These are phyloP conservation scores for Fusarium nodosum DNA, from an alignment of 2,329 filamentous ascomycete genomes.

Conservation along the genomic window DNA sequence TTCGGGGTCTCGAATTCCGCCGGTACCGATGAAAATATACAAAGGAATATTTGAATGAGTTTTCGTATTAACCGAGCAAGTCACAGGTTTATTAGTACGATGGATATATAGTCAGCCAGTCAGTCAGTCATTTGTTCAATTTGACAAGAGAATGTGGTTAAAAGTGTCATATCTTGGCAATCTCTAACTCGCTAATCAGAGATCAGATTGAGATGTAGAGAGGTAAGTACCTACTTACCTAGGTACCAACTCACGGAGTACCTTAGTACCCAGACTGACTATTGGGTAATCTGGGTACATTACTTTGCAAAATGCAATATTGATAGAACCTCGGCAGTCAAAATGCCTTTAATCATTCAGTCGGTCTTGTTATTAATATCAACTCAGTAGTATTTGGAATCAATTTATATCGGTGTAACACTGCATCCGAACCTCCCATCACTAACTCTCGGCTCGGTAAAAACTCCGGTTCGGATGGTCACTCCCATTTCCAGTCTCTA, in stretches of 20 bases:
- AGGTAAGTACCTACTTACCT: neutral
- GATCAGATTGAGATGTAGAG: neutral
- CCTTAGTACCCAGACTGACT: too few species aligned
- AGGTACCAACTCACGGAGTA: too few species aligned
- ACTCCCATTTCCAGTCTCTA: neutral
- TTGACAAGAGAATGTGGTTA: slow-evolving; percentile 21
- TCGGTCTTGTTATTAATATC: slow-evolving; percentile 23
- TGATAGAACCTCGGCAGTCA: neutral
- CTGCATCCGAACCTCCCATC: slow-evolving; percentile 12
- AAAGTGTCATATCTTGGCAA: neutral
- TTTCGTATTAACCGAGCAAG: neutral
- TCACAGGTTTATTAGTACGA: neutral
- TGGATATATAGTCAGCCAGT: neutral
- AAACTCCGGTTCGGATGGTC: slow-evolving; percentile 23
- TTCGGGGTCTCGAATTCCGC: slow-evolving; percentile 41
- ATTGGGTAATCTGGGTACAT: too few species aligned
- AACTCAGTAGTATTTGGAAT: slow-evolving; percentile 20
- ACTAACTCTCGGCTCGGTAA: slow-evolving; percentile 39
- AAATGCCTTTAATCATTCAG: neutral
- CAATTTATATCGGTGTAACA: slow-evolving; percentile 21
- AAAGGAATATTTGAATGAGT: neutral
- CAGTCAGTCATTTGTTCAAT: neutral
- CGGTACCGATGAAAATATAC: slow-evolving; percentile 32
- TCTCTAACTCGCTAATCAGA: slow-evolving; percentile 21
- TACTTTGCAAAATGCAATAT: too few species aligned